A percentile compares a stretch with the other conserved stretches of the same genome.
phyloP scores from a whole-genome alignment of 2,329 filamentous ascomycete species.

The Coniochaeta pulveracea region DNA sequence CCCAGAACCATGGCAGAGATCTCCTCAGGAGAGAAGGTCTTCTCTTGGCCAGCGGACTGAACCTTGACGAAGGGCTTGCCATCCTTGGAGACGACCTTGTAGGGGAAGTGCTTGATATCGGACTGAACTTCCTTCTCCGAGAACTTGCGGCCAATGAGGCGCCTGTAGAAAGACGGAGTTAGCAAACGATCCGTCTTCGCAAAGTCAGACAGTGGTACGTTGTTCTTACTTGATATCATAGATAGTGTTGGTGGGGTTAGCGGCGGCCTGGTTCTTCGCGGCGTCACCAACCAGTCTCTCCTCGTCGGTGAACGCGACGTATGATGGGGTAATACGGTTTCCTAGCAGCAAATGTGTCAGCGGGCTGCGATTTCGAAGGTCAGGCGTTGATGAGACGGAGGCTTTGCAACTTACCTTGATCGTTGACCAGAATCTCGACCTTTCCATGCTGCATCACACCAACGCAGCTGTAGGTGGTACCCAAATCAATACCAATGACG shows the following conservation, averaged over 20 bases:
- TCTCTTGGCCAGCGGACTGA: conserved; percentile 40
- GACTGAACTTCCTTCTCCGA: conserved; percentile 76
- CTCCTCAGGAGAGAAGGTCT: conserved; percentile 51
- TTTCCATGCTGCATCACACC: conserved; percentile 95
- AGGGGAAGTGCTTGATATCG: conserved; percentile 98
- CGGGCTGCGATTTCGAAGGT: not conserved
- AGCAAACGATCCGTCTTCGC: conserved; percentile 14
- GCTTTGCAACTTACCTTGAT: conserved; percentile 43
- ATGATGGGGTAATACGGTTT: conserved; percentile 91
- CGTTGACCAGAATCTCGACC: conserved; percentile 91
- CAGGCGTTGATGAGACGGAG: not conserved
- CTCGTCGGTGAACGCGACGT: conserved; percentile 93
- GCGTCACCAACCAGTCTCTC: conserved; percentile 96
- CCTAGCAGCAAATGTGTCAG: conserved; percentile 27
- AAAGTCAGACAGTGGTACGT: conserved; percentile 1
- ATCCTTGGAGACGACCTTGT: conserved; percentile 81
- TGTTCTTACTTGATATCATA: conserved; percentile 72
- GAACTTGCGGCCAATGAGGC: conserved; percentile 77
- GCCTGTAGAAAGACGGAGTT: conserved; percentile 36
- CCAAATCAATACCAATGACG: conserved; percentile 89
- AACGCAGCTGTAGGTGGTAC: conserved; percentile 82
- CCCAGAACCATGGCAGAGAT: conserved; percentile 49
- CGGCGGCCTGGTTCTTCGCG: conserved; percentile 87
- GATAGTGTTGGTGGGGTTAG: conserved; percentile 67
- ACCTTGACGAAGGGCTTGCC: conserved; percentile 82